A percentile compares a stretch with the other conserved stretches of the same genome.
Evolutionary conservation across 495 filamentous ascomycete species (phyloP).

Genomic region (Neurospora sp.): DNA sequence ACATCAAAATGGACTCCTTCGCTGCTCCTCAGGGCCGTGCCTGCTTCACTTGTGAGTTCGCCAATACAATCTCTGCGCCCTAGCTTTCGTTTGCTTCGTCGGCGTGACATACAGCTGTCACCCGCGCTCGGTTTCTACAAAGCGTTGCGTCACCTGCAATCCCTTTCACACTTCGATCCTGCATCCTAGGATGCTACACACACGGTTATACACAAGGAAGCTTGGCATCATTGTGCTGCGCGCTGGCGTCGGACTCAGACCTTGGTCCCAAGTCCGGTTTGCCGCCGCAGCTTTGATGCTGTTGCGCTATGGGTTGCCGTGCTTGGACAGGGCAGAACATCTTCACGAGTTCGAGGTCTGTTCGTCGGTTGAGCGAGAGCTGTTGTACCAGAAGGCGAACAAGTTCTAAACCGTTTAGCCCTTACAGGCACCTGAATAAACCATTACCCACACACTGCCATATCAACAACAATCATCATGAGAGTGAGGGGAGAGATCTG

Average conservation of each 20-base stretch:
- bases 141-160: not conserved
- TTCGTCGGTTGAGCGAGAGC: not conserved
- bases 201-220: not conserved
- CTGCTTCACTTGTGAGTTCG: slow-evolving; percentile 42
- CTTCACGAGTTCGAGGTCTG: not conserved
- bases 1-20: slow-evolving; percentile 31
- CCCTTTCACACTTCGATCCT: not conserved
- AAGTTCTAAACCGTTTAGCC: slow-evolving; percentile 4
- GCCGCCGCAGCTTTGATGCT: not conserved
- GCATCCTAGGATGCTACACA: not conserved
- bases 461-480: slow-evolving; percentile 7
- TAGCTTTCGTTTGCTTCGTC: slow-evolving; percentile 16
- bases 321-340: not conserved
- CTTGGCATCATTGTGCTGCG: not conserved
- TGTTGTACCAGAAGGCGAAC: slow-evolving; percentile 5
- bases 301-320: not conserved
- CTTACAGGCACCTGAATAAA: not conserved
- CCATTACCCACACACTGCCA: slow-evolving; percentile 2
- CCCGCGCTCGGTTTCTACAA: slow-evolving; percentile 1
- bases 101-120: slow-evolving; percentile 6
- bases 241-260: not conserved
- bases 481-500: slow-evolving; percentile 28
- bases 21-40: slow-evolving; percentile 19
- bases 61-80: slow-evolving; percentile 10
- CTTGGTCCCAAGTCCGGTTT: not conserved